Base-by-base conservation (phyloP, 441 rosid genomes). In the Croton laevigatus region DNA sequence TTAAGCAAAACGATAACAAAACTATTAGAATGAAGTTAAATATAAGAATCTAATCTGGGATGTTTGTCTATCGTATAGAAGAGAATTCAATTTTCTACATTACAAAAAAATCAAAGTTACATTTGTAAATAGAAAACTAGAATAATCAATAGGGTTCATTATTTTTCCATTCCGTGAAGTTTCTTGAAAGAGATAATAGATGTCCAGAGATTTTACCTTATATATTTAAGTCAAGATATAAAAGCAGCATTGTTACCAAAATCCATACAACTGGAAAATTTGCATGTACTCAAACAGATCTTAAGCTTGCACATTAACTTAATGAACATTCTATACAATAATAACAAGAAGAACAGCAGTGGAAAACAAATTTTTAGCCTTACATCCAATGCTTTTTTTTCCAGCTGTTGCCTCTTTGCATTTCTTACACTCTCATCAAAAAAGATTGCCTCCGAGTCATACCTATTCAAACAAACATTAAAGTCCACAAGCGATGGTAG, bases 361-460 rank as follows among this genome's bases (percentile, higher is more conserved):
- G 42, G 22, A 34, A 46, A 22, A 22, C 6, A 46, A 65, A 12
- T 61, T 53, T n/a, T 44, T 27, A 58, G 67, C 27, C 85, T 75
- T 83, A 91, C 97, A 81, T 86, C 89, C 75, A 91, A 79, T 62
- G 90, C 89, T 85, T 85, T 84, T 65, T 77, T 71, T 75, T 87
- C 87, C 71, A 94, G 61, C 53, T 82, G 78, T 73, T 80, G 65
- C 71, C 83, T 77, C 78, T 84, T 90, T 14, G 79, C 85, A 69
- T 83, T 80, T 81, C 94, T 83, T 55, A 94, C 91, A 80, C 84
- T 86, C 76, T 91, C 90, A 58, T 91, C 94, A 58, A 87, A 94
- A 83, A 88, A 88, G 60, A 79, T 74, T 58, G 94, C 83, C 84
- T 90, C 95, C 66, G 5, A 70, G 53, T 94, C 91, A 66, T 94